Conservation (phyloP, 768 basidiomycete species). For the Lactifluus hygrophoroides region DNA sequence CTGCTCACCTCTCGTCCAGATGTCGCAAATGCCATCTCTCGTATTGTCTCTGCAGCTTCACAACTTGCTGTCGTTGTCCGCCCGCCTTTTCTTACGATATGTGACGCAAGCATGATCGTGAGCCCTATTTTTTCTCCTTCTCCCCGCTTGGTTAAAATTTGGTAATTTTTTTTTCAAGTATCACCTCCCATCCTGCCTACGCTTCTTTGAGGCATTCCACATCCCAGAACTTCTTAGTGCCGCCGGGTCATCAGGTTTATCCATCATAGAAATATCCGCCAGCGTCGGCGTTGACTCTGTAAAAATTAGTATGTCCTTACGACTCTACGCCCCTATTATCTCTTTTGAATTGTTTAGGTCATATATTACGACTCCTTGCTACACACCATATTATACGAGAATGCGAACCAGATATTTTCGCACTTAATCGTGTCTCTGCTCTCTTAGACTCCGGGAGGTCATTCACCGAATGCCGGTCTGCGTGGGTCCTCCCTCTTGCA, state of each 20-base stretch:
- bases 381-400: slow-evolving; percentile 73
- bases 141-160: background rate
- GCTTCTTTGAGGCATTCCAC: slow-evolving; percentile 64
- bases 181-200: slow-evolving; percentile 65
- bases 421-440: slow-evolving; percentile 61
- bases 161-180: slow-evolving; percentile 42
- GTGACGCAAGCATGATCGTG: slow-evolving; percentile 66
- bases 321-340: background rate
- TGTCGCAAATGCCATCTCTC: slow-evolving; percentile 50
- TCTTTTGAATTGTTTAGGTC: slow-evolving; percentile 36
- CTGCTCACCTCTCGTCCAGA: slow-evolving; percentile 49
- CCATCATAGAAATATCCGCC: slow-evolving; percentile 34
- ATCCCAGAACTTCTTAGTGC: slow-evolving; percentile 61
- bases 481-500: slow-evolving; percentile 29
- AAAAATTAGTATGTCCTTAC: slow-evolving; percentile 42
- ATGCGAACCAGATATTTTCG: slow-evolving; percentile 60
- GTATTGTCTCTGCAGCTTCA: slow-evolving; percentile 60
- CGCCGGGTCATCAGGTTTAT: slow-evolving; percentile 45
- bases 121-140: slow-evolving; percentile 21
- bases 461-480: slow-evolving; percentile 38
- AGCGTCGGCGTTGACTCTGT: slow-evolving; percentile 34
- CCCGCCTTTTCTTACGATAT: slow-evolving; percentile 59
- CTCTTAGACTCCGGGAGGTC: slow-evolving; percentile 60
- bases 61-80: slow-evolving; percentile 61
- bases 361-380: slow-evolving; percentile 65